Percentiles rank a stretch among this genome's conserved stretches.
phyloP scores from a whole-genome alignment of 305 asterid species.

The Striga hermonthica region DNA sequence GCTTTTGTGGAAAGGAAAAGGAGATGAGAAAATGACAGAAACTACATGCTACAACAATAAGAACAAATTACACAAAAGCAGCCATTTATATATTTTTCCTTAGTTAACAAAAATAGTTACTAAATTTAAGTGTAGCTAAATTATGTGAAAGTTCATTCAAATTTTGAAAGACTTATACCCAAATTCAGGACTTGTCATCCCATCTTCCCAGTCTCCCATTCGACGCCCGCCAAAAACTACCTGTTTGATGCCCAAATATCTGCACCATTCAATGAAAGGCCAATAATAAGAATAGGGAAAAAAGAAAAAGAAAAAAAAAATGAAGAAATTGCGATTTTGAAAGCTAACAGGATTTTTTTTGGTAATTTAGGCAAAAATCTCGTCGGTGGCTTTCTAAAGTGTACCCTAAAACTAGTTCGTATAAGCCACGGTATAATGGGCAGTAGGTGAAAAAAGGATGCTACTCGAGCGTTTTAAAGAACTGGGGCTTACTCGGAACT shows the following conservation, averaged over 20 bases:
- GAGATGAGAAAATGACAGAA: too few species aligned
- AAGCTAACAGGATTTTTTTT: not conserved
- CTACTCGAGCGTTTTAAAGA: not conserved
- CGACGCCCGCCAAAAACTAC: constrained; percentile 82
- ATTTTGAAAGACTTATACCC: constrained; percentile 85
- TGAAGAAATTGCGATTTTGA: not conserved
- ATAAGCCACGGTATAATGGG: constrained; percentile 1
- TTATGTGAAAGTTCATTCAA: constrained; percentile 30
- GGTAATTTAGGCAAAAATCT: too few species aligned
- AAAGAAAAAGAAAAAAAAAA: not conserved
- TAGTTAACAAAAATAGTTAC: too few species aligned
- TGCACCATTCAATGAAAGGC: constrained; percentile 23
- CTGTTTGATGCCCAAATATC: constrained; percentile 88
- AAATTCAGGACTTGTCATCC: constrained; percentile 69
- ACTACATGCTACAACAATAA: too few species aligned
- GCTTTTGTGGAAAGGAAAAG: too few species aligned
- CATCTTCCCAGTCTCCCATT: constrained; percentile 97
- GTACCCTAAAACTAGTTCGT: not conserved
- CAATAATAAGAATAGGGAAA: not conserved
- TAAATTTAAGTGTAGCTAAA: too few species aligned
- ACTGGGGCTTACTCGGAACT: constrained; percentile 81
- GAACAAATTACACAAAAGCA: too few species aligned
- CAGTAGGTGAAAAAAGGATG: not conserved
- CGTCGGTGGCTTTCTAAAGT: not conserved
- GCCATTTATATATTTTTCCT: too few species aligned